phyloP scores from a whole-genome alignment of 2,329 filamentous ascomycete genomes.

The Bipolaris sorokiniana region DNA sequence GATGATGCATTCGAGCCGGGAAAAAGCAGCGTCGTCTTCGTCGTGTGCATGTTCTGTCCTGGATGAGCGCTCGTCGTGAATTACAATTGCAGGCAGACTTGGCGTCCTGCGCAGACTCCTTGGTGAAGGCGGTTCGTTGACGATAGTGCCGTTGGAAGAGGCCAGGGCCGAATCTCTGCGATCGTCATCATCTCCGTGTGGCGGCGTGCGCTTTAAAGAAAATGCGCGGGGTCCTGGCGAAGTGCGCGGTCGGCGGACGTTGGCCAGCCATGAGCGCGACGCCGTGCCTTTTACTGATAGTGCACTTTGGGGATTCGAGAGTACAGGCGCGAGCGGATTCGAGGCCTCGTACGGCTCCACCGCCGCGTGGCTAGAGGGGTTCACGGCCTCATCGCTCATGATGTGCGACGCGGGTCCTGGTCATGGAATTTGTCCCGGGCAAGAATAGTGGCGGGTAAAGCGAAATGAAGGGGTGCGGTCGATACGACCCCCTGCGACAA shows the following conservation, averaged over 20 bases:
- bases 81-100: slow-evolving; percentile 53
- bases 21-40: slow-evolving; percentile 46
- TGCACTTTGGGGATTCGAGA: slow-evolving; percentile 22
- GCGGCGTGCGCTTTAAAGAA: slow-evolving; percentile 38
- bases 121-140: slow-evolving; percentile 40
- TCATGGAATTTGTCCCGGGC: slow-evolving; percentile 36
- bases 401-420: slow-evolving; percentile 33
- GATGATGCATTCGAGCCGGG: slow-evolving; percentile 61
- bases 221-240: slow-evolving; percentile 45
- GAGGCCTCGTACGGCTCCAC: slow-evolving; percentile 19
- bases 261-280: slow-evolving; percentile 47
- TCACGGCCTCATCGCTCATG: slow-evolving; percentile 43
- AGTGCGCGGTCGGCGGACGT: slow-evolving; percentile 46
- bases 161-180: slow-evolving; percentile 52
- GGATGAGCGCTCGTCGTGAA: slow-evolving; percentile 48
- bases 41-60: slow-evolving; percentile 11
- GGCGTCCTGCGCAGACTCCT: slow-evolving; percentile 47
- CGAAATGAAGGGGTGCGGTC: slow-evolving; percentile 39
- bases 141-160: slow-evolving; percentile 43
- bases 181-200: slow-evolving; percentile 45
- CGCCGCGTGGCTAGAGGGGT: slow-evolving; percentile 28
- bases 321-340: slow-evolving; percentile 16
- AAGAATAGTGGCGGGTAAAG: slow-evolving; percentile 33
- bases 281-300: slow-evolving; percentile 25
- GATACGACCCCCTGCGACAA: slow-evolving; percentile 24